A percentile compares a stretch with the other conserved stretches of the same genome.
Evolutionary conservation across 768 basidiomycete genomes (phyloP).

Genomic region (Termitomyces heimii): DNA sequence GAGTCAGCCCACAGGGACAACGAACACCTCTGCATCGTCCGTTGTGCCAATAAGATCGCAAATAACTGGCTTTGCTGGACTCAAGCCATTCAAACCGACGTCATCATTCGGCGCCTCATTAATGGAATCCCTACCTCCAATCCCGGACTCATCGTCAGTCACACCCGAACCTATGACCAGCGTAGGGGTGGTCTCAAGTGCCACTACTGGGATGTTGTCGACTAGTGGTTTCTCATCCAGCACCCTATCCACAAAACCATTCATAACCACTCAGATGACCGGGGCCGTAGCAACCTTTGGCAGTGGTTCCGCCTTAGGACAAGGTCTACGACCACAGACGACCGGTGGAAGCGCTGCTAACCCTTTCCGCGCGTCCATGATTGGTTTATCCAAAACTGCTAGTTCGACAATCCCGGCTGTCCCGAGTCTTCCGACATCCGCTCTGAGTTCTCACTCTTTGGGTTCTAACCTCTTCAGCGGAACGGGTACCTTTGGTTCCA

Average conservation of each 20-base stretch:
- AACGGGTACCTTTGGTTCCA: conserved; percentile 17
- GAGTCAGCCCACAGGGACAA: conserved; percentile 45
- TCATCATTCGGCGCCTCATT: conserved; percentile 76
- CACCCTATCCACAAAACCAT: conserved; percentile 10
- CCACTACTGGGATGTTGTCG: conserved; percentile 10
- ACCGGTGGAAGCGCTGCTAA: conserved; percentile 59
- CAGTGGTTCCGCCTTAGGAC: conserved; percentile 33
- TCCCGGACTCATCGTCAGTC: conserved; percentile 50
- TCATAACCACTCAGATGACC: conserved; percentile 29
- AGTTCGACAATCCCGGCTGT: conserved; percentile 14
- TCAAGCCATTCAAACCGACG: conserved; percentile 81
- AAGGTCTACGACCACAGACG: conserved; percentile 54
- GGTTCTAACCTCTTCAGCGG: conserved; percentile 11
- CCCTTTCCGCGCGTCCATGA: conserved; percentile 64
- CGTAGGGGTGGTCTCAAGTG: conserved; percentile 6
- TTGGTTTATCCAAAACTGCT: conserved; percentile 10
- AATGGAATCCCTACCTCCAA: conserved; percentile 67
- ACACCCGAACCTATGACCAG: conserved; percentile 36
- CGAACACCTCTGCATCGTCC: conserved; percentile 19
- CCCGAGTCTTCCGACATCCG: conserved; percentile 10
- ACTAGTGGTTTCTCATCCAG: conserved; percentile 10
- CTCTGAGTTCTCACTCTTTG: conserved; percentile 9
- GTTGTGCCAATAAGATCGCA: conserved; percentile 34
- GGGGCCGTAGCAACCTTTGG: conserved; percentile 30
- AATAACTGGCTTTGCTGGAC: conserved; percentile 47